phyloP scores from a whole-genome alignment of 331 rosid species.

The Malus hybrid region DNA sequence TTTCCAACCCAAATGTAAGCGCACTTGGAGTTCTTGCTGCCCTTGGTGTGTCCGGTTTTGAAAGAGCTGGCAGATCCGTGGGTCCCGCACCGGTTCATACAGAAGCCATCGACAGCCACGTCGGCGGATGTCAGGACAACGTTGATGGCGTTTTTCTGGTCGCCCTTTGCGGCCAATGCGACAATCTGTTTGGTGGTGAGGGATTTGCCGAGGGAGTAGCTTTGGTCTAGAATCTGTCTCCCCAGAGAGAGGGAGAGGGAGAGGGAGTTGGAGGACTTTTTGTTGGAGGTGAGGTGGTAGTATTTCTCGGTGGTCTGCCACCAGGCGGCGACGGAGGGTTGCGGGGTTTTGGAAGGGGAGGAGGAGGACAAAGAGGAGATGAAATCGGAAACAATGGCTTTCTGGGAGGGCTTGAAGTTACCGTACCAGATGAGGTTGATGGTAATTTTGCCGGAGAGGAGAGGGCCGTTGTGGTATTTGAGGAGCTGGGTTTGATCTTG shows the following conservation, averaged over 20 bases:
- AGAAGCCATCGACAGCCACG: constrained; percentile 60
- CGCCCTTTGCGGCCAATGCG: constrained; percentile 51
- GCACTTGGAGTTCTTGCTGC: constrained; percentile 21
- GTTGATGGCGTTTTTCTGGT: constrained; percentile 37
- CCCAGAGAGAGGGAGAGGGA: constrained; percentile 27
- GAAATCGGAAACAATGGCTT: constrained; percentile 61
- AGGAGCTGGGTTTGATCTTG: constrained; percentile 53
- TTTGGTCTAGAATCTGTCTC: constrained; percentile 34
- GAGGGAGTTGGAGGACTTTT: constrained; percentile 22
- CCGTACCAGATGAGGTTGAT: constrained; percentile 81
- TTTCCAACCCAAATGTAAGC: constrained; percentile 47
- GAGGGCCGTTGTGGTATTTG: constrained; percentile 77
- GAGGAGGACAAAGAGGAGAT: constrained; percentile 39
- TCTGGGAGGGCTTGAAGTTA: constrained; percentile 59
- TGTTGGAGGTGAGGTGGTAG: constrained; percentile 29
- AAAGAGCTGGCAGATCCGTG: constrained; percentile 41
- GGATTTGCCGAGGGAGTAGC: constrained; percentile 49
- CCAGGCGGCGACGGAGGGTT: constrained; percentile 62
- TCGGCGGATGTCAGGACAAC: constrained; percentile 67
- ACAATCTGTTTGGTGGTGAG: constrained; percentile 40
- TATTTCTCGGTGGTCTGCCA: constrained; percentile 47
- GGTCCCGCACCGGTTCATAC: constrained; percentile 67
- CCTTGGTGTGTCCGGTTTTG: not conserved
- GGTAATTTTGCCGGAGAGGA: constrained; percentile 72
- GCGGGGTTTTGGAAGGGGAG: not conserved